Percentiles rank a stretch among this genome's conserved stretches.
Evolutionary conservation across 495 filamentous ascomycete species (phyloP).

Genomic region (Trypethelium eluteriae): DNA sequence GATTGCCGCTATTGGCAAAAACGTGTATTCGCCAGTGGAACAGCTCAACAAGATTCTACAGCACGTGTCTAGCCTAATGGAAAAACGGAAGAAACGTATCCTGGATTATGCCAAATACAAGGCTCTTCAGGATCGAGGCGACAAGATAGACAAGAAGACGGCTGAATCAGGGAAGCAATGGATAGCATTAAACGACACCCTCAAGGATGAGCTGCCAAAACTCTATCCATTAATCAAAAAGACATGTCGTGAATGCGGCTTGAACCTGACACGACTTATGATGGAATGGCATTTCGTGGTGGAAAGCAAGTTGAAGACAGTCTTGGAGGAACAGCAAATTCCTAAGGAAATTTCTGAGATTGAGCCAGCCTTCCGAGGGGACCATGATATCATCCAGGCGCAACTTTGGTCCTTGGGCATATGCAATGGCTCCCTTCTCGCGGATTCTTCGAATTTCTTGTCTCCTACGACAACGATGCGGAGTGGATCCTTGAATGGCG

Average conservation of each 20-base stretch:
- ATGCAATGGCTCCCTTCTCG: constrained; percentile 52
- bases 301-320: constrained; percentile 67
- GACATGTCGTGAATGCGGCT: constrained; percentile 69
- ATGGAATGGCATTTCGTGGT: constrained; percentile 68
- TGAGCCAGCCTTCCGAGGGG: constrained; percentile 51
- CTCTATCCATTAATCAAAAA: constrained; percentile 71
- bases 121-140: constrained; percentile 64
- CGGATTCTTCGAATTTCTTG: constrained; percentile 48
- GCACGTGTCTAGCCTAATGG: constrained; percentile 76
- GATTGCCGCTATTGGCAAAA: constrained; percentile 67
- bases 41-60: constrained; percentile 71
- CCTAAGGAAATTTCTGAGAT: constrained; percentile 60
- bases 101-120: constrained; percentile 81
- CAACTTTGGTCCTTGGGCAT: constrained; percentile 47
- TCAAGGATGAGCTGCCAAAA: constrained; percentile 86
- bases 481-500: constrained; percentile 32
- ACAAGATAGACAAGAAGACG: constrained; percentile 75
- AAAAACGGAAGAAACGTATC: constrained; percentile 82
- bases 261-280: constrained; percentile 55
- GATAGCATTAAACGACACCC: constrained; percentile 76
- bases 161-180: constrained; percentile 78
- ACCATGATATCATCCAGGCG: constrained; percentile 56
- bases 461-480: constrained; percentile 43
- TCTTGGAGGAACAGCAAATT: constrained; percentile 58
- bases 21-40: constrained; percentile 81